Evolutionary conservation across 108 stramenopile species (phyloP), one percentile per base, ranked within the genome.

Genomic region (Epithemia pelagica): DNA sequence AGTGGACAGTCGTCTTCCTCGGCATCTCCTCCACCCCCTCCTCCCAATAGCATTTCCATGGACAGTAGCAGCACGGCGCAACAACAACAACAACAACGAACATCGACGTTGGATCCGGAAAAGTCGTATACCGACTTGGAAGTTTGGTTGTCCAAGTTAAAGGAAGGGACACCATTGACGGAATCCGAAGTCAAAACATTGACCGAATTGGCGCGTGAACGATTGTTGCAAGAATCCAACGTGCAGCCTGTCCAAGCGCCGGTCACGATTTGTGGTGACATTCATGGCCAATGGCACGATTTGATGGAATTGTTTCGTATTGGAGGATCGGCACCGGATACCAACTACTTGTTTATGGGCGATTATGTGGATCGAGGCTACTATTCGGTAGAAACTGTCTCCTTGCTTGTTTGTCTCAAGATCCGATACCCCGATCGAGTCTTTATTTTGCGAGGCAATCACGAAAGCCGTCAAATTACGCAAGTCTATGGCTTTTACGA

Each of bases 401-500:
- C 91, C 27, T 70, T 98, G 73, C 70, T 99, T 25, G 94, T 98
- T 0, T 91, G 89, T 68, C 87, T 98, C 63, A 99, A 99, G 68
- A 95, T 98, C 27, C 82, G 97, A 30, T 97, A 89, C 78, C 96
- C 96, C 22, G 90, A 97, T 53, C 88, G 98, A 21, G 85, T 99
- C 52, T 88, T 85, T 68, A 86, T 99, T 64, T 74, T 98, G 24
- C 88, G 98, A 55, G 98, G 95, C 24, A 96, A 95, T 71, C 92
- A 95, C 64, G 95, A 95, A 78, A 82, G 80, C n/a, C 77, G 92
- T 26, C 95, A 98, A 83, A 93, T 97, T 69, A 98, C 96, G 22
- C 94, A 97, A 82, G 95, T 98, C 30, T 99, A 99, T 72, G 98
- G 98, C 27, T 99, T 99, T 73, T 98, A 98, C 71, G 98, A 98